phyloP scores from a whole-genome alignment of 176 grass and related monocot genomes.

The Lolium perenne region DNA sequence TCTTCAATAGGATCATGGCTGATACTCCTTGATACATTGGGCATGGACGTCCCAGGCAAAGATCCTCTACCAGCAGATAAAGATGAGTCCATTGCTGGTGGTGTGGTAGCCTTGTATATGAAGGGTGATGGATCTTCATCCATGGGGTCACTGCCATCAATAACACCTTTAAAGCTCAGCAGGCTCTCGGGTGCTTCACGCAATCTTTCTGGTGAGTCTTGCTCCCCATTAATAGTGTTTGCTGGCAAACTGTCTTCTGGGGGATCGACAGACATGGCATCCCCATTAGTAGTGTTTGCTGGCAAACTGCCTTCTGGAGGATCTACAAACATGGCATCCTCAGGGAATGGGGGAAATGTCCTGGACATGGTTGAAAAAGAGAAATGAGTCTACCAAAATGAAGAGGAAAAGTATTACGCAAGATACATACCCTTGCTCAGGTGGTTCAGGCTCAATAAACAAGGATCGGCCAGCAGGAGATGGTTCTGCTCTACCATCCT shows the following conservation, averaged over 20 bases:
- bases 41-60: slow-evolving; percentile 38
- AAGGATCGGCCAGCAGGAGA: slow-evolving; percentile 41
- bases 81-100: slow-evolving; percentile 31
- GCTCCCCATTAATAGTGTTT: slow-evolving; percentile 23
- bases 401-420: not conserved
- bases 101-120: slow-evolving; percentile 41
- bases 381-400: not conserved
- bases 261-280: slow-evolving; percentile 45
- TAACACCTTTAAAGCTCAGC: slow-evolving; percentile 32
- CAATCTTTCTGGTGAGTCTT: slow-evolving; percentile 58
- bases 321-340: slow-evolving; percentile 38
- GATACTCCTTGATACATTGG: slow-evolving; percentile 5
- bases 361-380: slow-evolving; percentile 53
- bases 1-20: slow-evolving; percentile 29
- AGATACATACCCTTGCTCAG: slow-evolving; percentile 60
- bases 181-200: slow-evolving; percentile 44
- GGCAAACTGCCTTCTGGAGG: no score
- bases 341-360: slow-evolving; percentile 59
- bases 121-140: slow-evolving; percentile 44
- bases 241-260: slow-evolving; percentile 30
- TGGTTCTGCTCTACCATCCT: slow-evolving; percentile 55
- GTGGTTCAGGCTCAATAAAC: slow-evolving; percentile 39
- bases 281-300: no score
- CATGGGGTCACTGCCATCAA: slow-evolving; percentile 39
- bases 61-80: slow-evolving; percentile 40